Base-by-base conservation (phyloP, 345 rosid species). In the Mangifera indica region DNA sequence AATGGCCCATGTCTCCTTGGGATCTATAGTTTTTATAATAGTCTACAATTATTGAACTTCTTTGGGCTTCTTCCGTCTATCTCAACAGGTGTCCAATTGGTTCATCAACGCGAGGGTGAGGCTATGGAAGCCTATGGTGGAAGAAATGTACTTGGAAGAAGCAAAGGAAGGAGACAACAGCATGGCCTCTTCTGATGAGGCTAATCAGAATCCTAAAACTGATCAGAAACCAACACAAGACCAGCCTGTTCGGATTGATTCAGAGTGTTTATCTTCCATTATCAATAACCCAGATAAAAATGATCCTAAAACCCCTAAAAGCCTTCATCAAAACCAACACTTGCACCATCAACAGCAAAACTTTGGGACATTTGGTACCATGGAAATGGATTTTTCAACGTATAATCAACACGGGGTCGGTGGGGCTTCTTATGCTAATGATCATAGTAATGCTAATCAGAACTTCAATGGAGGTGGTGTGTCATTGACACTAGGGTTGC, bases 71-170 rank as follows among this genome's bases (percentile, higher is more conserved):
- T 29, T 29, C 32, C 32, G 32, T 29, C 32, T 29, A 29, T 29
- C 3, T 29, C 32, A 1, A 29, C 65, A 91, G 93, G 93, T 88
- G 48, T 87, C 92, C 58, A 96, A 96, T 78, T 96, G 99, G 99
- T 96, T 96, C 81, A 96, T 96, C 29, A 96, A 96, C 82, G 99
- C 99, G 69, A 88, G 99, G 78, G 99, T 96, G 74, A 93, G 99
- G 87, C 83, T 96, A 21, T 96, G 99, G 99, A 96, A 96, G 74
- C 99, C 99, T n/a, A 96, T 96, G 99, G 91, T 96, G 67, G 99
- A 96, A 82, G 98, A 96, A 70, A 93, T 96, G 97, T 93, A 96
- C 79, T 56, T 80, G 69, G 99, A 96, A 83, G 99, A 96, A 81
- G 77, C 88, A 68, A 91, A 84, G 67, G 97, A 91, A 63, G 80